Base-by-base conservation (phyloP, 1,284 basidiomycete genomes). In the Laetiporus sulphureus region DNA sequence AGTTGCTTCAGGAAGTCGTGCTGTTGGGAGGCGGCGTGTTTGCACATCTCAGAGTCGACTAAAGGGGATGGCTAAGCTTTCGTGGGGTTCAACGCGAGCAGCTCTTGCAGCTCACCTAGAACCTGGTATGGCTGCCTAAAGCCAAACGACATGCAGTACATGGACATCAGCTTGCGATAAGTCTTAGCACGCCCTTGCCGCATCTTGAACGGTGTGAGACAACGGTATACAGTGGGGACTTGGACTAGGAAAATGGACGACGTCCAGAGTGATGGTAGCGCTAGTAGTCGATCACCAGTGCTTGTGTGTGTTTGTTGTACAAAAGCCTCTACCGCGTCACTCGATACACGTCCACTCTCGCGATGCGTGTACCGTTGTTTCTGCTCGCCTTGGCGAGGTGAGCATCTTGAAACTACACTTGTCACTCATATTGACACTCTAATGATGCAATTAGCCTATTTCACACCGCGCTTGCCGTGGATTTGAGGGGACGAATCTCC, bases 91-190 rank as follows among this genome's bases (percentile, higher is more conserved):
- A n/a, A n/a, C n/a, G 21, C 37, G 11, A 40, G 13, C 29, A 33
- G 20, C 27, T 33, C 31, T 24, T 15, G 10, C 40, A 11, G 63
- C 75, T 47, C 52, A 90, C 91, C 74, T 15, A 96, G 72, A 4
- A 92, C 74, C 67, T 96, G 93, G 61, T 91, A 96, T 0, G 93
- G 93, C 56, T 90, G 79, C 45, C 91, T 71, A 64, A 95, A 97
- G 6, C 85, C 87, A 62, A 96, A 96, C 3, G 81, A 75, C 59
- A 84, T 74, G 41, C 72, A 77, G 61, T 96, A 96, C 36, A 92
- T 67, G 27, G 79, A 74, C 91, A 97, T 96, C 36, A 93, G 83
- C 59, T 91, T 91, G 56, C 84, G 80, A 65, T 95, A 95, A 1
- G 82, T 77, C 66, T 97, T 97, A 34, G 91, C 88, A 59, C 93